Base-by-base conservation (phyloP, 2,329 filamentous ascomycete species). In the Grosmannia serpens region DNA sequence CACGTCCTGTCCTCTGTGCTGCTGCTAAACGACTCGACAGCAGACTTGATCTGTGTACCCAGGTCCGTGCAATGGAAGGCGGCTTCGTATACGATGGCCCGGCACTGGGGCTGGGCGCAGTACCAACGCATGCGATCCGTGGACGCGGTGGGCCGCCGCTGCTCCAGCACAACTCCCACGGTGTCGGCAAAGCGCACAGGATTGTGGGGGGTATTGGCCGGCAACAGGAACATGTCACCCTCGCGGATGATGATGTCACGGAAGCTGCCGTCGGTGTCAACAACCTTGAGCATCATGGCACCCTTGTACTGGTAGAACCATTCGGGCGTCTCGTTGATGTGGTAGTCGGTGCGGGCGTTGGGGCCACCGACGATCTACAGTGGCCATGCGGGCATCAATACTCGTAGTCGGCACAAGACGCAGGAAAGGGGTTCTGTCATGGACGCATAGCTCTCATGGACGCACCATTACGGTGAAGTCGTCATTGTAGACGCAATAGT, bases 291-390 rank as follows among this genome's bases (percentile, higher is more conserved):
- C 59, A 94, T 79, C 92, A 97, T 96, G 64, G 87, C 85, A 64
- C 94, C 94, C 67, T 86, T 85, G 81, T 96, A 85, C 74, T 97
- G 92, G 80, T 94, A 97, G 83, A 97, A 99, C 86, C 91, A 97
- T 73, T 97, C 94, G 15, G 94, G 85, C 0, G 92, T 97, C 67
- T 85, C 78, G 79, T 97, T 97, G 81, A 97, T 92, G 80, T 97
- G 94, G 78, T 96, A 99, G 78, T 97, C 94, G 58, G 91, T 96
- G 63, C 94, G 85, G 61, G 89, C 89, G 73, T 97, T 97, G 67
- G 94, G 94, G 15, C 94, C 94, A 70, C 94, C 94, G 62, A 99
- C 91, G 66, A 70, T 69, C 68, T 70, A 52, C 8, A 33, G 22
- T 5, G 27, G 20, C 6, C 5, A 51, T 17, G 20, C 41, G 41